phyloP scores from a whole-genome alignment of 2,329 filamentous ascomycete genomes.

The Colletotrichum sp. region DNA sequence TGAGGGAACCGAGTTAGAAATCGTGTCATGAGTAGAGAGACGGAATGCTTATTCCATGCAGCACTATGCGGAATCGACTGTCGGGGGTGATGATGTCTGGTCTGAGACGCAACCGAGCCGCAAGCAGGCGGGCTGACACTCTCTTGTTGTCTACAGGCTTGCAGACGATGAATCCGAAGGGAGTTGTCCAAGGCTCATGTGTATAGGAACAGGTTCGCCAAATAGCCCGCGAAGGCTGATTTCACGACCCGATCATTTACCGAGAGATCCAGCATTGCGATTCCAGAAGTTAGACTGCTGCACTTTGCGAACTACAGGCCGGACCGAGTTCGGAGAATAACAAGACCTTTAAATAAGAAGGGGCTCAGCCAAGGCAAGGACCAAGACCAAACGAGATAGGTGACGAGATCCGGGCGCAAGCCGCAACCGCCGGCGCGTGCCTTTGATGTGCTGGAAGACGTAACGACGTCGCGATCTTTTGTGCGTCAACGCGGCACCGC shows the following conservation, averaged over 20 bases:
- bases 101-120: not conserved
- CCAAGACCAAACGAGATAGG: constrained; percentile 1
- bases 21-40: not conserved
- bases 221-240: not conserved
- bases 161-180: not conserved
- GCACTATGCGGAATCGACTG: not conserved
- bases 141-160: not conserved
- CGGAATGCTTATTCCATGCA: not conserved
- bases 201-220: not conserved
- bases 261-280: not conserved
- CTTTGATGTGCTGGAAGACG: not conserved
- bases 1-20: not conserved
- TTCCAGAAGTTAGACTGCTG: not conserved
- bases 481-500: not conserved
- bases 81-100: not conserved
- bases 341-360: not conserved
- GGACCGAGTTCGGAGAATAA: not conserved
- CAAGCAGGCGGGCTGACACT: not conserved
- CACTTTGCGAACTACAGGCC: not conserved
- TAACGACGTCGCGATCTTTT: not conserved
- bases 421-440: not conserved
- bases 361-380: not conserved
- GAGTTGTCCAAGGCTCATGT: not conserved
- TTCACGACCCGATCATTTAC: not conserved
- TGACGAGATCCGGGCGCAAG: constrained; percentile 11